Evolutionary conservation across 2,329 filamentous ascomycete species (phyloP), one percentile per base, ranked within the genome.

Genomic region (Aspergillus sp.): DNA sequence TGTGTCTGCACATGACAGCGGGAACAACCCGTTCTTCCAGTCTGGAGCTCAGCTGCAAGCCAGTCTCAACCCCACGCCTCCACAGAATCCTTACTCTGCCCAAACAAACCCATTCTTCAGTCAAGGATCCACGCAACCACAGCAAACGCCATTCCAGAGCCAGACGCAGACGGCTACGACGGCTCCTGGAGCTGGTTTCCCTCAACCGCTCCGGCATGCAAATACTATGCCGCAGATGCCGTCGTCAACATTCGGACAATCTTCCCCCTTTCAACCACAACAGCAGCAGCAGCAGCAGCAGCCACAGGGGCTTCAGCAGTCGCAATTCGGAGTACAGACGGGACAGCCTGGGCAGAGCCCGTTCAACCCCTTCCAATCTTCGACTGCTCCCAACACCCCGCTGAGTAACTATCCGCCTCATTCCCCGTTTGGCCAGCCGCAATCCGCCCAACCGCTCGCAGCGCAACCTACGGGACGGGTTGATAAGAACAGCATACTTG

Each of bases 401-500:
- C 66, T 68, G 42, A 68, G 57, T 49, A 51, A 58, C n/a, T 68
- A 70, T n/a, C 58, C 65, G 49, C 53, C 57, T 12, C 71, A 67
- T 56, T 67, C 66, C 48, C 66, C 67, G 43, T 62, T 55, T 20
- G 61, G 60, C 3, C 51, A 57, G 58, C 65, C 68, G 48, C 50
- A 61, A 5, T 32, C 62, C 4, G 47, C 55, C 2, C 71, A 74
- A 60, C 66, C 67, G 36, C 65, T 77, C n/a, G 62, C 63, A 26
- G 63, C 74, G 4, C 78, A 80, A 61, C 69, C 70, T 43, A 78
- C 76, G 4, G 72, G 74, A 18, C 72, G 75, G 36, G 68, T 80
- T 58, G 76, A 80, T 57, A 81, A 80, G 62, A 74, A 71, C 38
- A 76, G 73, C 51, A 80, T 80, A 47, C 68, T 80, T 36, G 74